Evolutionary conservation across 2,329 filamentous ascomycete species (phyloP).

Genomic region (Fusarium equiseti): DNA sequence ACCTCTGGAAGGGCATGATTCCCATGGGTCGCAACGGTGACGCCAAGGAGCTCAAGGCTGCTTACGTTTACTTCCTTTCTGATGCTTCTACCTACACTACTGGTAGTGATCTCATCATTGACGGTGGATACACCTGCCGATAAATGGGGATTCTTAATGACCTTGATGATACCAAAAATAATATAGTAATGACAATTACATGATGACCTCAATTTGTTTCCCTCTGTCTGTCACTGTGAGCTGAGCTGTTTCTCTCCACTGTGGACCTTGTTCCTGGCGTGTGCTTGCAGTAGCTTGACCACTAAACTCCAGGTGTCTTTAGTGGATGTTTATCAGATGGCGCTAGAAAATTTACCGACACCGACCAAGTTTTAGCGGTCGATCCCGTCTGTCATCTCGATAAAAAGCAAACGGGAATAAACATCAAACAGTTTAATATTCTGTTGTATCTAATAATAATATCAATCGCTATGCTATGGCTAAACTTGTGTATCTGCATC

Average conservation of each 20-base stretch:
- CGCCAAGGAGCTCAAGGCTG: constrained; percentile 78
- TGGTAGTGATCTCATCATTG: constrained; percentile 76
- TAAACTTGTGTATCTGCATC: constrained; percentile 25
- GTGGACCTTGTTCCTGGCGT: constrained; percentile 26
- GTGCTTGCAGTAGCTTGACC: constrained; percentile 13
- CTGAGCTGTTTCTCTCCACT: background rate
- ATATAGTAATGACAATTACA: constrained; percentile 32
- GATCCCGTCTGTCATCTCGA: constrained; percentile 3
- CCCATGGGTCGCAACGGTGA: constrained; percentile 78
- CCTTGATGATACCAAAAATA: constrained; percentile 31
- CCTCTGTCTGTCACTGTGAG: background rate
- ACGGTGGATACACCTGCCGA: constrained; percentile 73
- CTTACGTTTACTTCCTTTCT: constrained; percentile 81
- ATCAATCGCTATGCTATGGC: background rate
- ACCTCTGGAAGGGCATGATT: constrained; percentile 80
- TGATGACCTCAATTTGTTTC: constrained; percentile 2
- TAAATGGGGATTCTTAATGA: constrained; percentile 47
- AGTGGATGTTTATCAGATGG: constrained; percentile 22
- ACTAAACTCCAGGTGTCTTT: background rate
- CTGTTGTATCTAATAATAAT: background rate
- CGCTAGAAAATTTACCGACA: constrained; percentile 16
- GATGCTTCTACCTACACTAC: constrained; percentile 83
- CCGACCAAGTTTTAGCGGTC: constrained; percentile 3
- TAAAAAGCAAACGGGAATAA: background rate
- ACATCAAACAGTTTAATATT: background rate